Percentiles rank a stretch among this genome's conserved stretches.
phyloP scores from a whole-genome alignment of 768 basidiomycete species.

The Agaricus subrufescens region DNA sequence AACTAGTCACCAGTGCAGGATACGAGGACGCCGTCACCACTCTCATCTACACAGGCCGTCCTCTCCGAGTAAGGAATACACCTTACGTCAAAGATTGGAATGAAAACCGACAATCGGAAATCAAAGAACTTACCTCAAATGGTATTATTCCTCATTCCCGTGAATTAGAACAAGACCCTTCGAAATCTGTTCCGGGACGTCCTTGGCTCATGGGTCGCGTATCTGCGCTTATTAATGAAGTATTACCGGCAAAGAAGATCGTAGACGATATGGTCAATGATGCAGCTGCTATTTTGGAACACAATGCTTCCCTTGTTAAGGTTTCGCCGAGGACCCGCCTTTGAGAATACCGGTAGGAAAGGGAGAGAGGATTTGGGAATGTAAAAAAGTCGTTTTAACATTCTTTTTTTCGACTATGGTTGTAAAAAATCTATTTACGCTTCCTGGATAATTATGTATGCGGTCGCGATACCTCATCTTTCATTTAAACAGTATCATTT shows the following conservation, averaged over 20 bases:
- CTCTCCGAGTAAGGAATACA: slow-evolving; percentile 82
- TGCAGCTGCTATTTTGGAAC: slow-evolving; percentile 30
- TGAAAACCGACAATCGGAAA: slow-evolving; percentile 72
- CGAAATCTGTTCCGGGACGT: slow-evolving; percentile 62
- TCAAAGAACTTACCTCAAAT: slow-evolving; percentile 74
- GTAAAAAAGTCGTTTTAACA: too few relatives aligned
- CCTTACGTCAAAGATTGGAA: slow-evolving; percentile 87
- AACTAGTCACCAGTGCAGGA: slow-evolving; percentile 62
- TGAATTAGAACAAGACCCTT: slow-evolving; percentile 77
- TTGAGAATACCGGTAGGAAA: slow-evolving; percentile 17
- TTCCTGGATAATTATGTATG: too few relatives aligned
- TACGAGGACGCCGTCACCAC: slow-evolving; percentile 81
- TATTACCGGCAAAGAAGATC: slow-evolving; percentile 80
- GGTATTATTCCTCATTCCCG: slow-evolving; percentile 75
- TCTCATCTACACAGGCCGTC: slow-evolving; percentile 87
- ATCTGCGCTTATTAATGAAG: slow-evolving; percentile 64
- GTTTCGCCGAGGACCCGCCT: slow-evolving; percentile 45
- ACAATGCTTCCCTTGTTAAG: slow-evolving; percentile 32
- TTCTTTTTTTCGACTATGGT: too few relatives aligned
- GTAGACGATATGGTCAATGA: slow-evolving; percentile 68
- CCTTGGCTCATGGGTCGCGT: slow-evolving; percentile 86
- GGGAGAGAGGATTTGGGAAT: neutral
- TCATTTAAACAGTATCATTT: too few relatives aligned
- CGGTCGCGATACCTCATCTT: too few relatives aligned
- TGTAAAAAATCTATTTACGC: too few relatives aligned